A percentile compares a stretch with the other conserved stretches of the same genome.
Evolutionary conservation across 2,329 filamentous ascomycete genomes (phyloP).

Genomic region (Xenosphaeropsis pyriputrescens): DNA sequence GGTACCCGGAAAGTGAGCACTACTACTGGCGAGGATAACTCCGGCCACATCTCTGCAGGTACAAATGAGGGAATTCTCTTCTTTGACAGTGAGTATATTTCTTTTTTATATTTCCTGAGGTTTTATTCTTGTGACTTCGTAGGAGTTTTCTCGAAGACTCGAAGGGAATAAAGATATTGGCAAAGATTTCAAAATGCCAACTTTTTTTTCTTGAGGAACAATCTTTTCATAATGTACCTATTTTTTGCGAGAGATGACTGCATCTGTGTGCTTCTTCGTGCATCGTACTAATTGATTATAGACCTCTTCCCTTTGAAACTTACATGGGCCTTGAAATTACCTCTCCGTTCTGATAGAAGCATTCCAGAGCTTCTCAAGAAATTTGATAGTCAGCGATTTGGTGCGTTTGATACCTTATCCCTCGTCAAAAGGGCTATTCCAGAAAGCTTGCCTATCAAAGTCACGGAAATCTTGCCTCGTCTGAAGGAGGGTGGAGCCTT

Average conservation of each 20-base stretch:
- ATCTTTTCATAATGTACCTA: too few relatives aligned
- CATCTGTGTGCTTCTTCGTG: too few relatives aligned
- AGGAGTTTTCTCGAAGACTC: background rate
- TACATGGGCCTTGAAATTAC: slow-evolving; percentile 43
- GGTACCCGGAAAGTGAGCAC: slow-evolving; percentile 25
- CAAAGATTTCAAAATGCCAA: too few relatives aligned
- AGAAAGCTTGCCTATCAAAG: slow-evolving; percentile 43
- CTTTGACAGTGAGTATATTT: slow-evolving; percentile 57
- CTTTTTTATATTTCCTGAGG: background rate
- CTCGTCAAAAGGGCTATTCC: slow-evolving; percentile 50
- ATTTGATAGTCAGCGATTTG: slow-evolving; percentile 32
- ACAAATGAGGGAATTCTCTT: slow-evolving; percentile 76
- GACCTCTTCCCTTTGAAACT: slow-evolving; percentile 77
- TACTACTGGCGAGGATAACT: slow-evolving; percentile 43
- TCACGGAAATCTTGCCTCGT: slow-evolving; percentile 71
- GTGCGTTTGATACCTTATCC: slow-evolving; percentile 37
- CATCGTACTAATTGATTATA: slow-evolving; percentile 38
- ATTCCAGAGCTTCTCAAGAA: slow-evolving; percentile 32
- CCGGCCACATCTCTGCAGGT: slow-evolving; percentile 67
- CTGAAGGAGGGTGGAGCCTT: slow-evolving; percentile 89
- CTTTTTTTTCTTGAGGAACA: too few relatives aligned
- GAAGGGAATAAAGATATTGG: slow-evolving; percentile 1
- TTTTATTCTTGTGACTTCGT: background rate
- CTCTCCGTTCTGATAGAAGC: slow-evolving; percentile 25
- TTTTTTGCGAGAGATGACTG: too few relatives aligned